These are phyloP conservation scores for Apiotrichum porosum DNA, from an alignment of 1,284 basidiomycete genomes.

Conservation along the genomic window DNA sequence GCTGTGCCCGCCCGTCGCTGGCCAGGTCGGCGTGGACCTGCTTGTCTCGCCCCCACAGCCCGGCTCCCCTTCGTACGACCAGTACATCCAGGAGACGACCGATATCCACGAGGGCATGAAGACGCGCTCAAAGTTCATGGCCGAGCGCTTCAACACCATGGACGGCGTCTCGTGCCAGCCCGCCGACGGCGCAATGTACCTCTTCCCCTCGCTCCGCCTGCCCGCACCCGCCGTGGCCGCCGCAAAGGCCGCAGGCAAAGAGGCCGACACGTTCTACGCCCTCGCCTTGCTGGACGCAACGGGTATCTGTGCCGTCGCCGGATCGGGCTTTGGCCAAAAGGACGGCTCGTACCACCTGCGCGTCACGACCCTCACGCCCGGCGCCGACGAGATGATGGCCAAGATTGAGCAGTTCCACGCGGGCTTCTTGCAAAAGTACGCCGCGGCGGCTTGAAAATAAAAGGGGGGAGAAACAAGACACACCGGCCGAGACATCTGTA, in stretches of 20 bases:
- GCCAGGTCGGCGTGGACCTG: conserved; percentile 74
- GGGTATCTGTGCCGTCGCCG: conserved; percentile 83
- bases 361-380: conserved; percentile 71
- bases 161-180: conserved; percentile 76
- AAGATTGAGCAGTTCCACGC: conserved; percentile 74
- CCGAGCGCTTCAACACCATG: conserved; percentile 63
- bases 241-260: conserved; percentile 63
- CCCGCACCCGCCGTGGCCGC: conserved; percentile 64
- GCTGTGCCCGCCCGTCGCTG: conserved; percentile 75
- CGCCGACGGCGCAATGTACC: conserved; percentile 73
- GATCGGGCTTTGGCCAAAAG: conserved; percentile 81
- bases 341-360: conserved; percentile 78
- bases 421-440: conserved; percentile 65
- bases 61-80: conserved; percentile 64
- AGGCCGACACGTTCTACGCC: conserved; percentile 77
- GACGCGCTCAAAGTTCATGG: conserved; percentile 63
- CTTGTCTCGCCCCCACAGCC: conserved; percentile 73
- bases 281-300: conserved; percentile 70
- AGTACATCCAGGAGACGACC: conserved; percentile 72
- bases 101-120: conserved; percentile 66
- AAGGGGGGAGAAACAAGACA: no score
- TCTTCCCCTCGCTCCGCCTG: conserved; percentile 67
- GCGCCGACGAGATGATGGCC: conserved; percentile 74
- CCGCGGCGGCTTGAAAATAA: no score
- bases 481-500: no score